phyloP scores from a whole-genome alignment of 371 early-diverging fungal genomes.

The Gilbertella persicaria region DNA sequence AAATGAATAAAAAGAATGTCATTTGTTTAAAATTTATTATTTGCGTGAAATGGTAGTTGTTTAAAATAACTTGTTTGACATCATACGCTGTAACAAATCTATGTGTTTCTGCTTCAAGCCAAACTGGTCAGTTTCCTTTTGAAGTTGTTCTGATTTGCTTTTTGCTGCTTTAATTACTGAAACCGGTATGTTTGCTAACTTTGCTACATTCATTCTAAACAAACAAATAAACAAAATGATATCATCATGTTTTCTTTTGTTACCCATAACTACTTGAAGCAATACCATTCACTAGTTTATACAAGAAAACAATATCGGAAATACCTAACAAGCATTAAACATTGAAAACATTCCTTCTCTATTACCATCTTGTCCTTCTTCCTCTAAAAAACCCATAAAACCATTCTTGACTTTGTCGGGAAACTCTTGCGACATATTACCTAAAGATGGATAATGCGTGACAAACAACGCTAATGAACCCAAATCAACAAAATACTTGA shows the following conservation, averaged over 20 bases:
- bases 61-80: not conserved
- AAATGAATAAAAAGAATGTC: constrained; percentile 6
- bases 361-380: constrained; percentile 23
- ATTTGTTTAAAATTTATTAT: too few species aligned
- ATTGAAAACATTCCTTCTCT: too few species aligned
- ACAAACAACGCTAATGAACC: constrained; percentile 62
- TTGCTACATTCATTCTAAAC: constrained; percentile 77
- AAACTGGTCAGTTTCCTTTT: constrained; percentile 21
- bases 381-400: constrained; percentile 77
- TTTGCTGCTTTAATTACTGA: constrained; percentile 57
- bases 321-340: constrained; percentile 3
- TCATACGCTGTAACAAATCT: not conserved
- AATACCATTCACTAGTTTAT: constrained; percentile 81
- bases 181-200: constrained; percentile 71
- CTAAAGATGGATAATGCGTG: constrained; percentile 76
- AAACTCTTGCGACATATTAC: constrained; percentile 47
- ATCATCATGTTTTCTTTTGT: not conserved
- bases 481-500: constrained; percentile 75
- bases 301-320: constrained; percentile 76
- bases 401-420: constrained; percentile 47
- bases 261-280: constrained; percentile 79
- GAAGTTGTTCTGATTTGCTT: constrained; percentile 58
- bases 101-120: not conserved
- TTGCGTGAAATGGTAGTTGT: too few species aligned
- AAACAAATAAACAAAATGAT: not conserved